Evolutionary conservation across 306 rosid genomes (phyloP).

Genomic region (cucumber (Cucumis sativus)): Cucumber_9930_V3 NC_026657.2:2471001-2471500

Average conservation of each 20-base stretch:
- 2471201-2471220: conserved; percentile 96
- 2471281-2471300: conserved; percentile 7
- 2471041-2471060: neutral
- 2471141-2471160: conserved; percentile 78
- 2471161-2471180: conserved; percentile 93
- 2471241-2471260: conserved; percentile 93
- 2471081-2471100: conserved; percentile 8
- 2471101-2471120: conserved; percentile 83
- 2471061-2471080: neutral
- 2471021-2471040: neutral
- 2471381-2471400: no score
- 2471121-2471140: conserved; percentile 95
- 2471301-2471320: neutral
- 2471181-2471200: conserved; percentile 91
- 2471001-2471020: conserved; percentile 12
- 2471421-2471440: neutral
- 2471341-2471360: neutral
- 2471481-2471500: neutral
- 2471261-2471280: conserved; percentile 99
- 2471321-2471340: neutral
- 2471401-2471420: neutral
- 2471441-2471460: neutral
- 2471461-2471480: neutral
- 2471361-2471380: neutral
- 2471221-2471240: conserved; percentile 97